These are phyloP conservation scores for Stygiomarasmius scandens DNA, from an alignment of 1,284 basidiomycete species.

Conservation along the genomic window DNA sequence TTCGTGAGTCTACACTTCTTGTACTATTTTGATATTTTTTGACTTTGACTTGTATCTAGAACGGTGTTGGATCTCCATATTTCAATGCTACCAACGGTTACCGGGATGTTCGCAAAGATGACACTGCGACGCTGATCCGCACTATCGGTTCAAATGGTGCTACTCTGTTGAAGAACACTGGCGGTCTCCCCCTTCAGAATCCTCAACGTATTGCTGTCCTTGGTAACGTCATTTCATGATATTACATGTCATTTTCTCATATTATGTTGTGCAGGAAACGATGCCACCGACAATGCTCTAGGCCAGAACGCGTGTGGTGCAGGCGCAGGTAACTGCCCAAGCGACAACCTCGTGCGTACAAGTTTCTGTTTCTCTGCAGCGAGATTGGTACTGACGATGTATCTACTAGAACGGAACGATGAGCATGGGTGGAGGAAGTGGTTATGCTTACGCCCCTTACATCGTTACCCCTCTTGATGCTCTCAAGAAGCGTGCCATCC, in stretches of 20 bases:
- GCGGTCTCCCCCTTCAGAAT: constrained; percentile 15
- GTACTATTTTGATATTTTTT: background rate
- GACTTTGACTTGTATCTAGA: background rate
- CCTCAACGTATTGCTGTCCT: constrained; percentile 11
- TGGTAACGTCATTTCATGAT: background rate
- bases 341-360: constrained; percentile 7
- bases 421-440: constrained; percentile 19
- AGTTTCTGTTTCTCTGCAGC: no score
- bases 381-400: no score
- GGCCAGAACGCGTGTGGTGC: constrained; percentile 3
- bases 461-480: constrained; percentile 20
- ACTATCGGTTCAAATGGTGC: constrained; percentile 15
- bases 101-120: constrained; percentile 10
- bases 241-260: background rate
- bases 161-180: constrained; percentile 21
- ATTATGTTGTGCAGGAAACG: background rate
- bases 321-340: background rate
- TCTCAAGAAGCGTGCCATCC: constrained; percentile 15
- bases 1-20: constrained; percentile 8
- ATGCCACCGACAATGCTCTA: constrained; percentile 8
- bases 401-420: constrained; percentile 16
- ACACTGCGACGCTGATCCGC: constrained; percentile 12
- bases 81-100: constrained; percentile 14
- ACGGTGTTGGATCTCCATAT: constrained; percentile 3
- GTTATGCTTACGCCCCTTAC: constrained; percentile 17